Base-by-base conservation (phyloP, 2,329 filamentous ascomycete species). In the Proliferodiscus dingleyae region DNA sequence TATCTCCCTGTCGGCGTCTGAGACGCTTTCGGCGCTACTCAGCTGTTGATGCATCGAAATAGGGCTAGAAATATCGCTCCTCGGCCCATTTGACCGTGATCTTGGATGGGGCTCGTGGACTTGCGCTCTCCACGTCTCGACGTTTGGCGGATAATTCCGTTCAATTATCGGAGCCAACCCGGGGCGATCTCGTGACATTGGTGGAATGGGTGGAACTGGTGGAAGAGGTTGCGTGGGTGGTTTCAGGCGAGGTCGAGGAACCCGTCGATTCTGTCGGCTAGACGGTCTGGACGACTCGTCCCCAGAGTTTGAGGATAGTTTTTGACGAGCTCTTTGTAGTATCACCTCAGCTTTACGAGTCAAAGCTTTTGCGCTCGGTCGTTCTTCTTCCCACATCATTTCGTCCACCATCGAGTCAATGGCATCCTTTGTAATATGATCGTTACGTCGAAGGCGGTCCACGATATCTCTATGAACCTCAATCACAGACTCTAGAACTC, bases 381-480 rank as follows among this genome's bases (percentile, higher is more conserved):
- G 52, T 26, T 50, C 45, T 32, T 56, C 53, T 19, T 57, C 51
- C 44, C 48, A 54, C 16, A 60, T 37, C 54, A 62, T 60, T 19
- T 56, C 49, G 16, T 58, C 51, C 4, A 56, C 52, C 50, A 61
- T 54, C 3, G 51, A 45, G 23, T 55, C 51, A 10, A 60, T 39
- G 4, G 59, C 55, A 33, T 53, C 46, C 36, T 51, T 49, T 10
- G 57, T 62, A 22, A 63, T 50, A 39, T 53, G 47, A 41, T 65
- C 62, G 4, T 56, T 52, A 4, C 52, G 30, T 36, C 55, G 40
- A 11, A 56, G 47, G 15, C 52, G 50, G 16, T 55, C 49, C 11
- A 52, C 52, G 30, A 56, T 52, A 34, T 55, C 49, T 30, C 30
- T 41, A 28, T 66, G 63, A 10, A 45, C 43, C 28, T 55, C 37